These are phyloP conservation scores for Cotoneaster glaucophyllus DNA, from an alignment of 306 rosid genomes.

Conservation along the genomic window DNA sequence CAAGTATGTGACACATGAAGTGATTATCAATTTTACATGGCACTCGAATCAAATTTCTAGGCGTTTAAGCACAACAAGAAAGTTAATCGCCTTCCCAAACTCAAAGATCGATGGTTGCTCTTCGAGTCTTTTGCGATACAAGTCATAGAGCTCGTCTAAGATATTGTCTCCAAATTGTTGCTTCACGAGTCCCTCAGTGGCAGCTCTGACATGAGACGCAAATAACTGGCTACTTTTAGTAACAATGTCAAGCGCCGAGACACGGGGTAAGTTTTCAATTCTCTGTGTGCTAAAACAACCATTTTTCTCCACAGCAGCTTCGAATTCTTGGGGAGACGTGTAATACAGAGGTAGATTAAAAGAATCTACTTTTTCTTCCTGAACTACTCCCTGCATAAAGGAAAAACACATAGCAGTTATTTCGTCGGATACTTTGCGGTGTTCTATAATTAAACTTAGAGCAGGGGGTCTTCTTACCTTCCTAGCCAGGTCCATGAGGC, in stretches of 20 bases:
- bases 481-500: conserved; percentile 26
- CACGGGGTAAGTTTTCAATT: not conserved
- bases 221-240: not conserved
- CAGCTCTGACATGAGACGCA: not conserved
- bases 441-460: not conserved
- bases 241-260: not conserved
- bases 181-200: not conserved
- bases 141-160: conserved; percentile 4
- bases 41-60: not conserved
- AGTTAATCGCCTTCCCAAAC: not conserved
- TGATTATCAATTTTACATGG: too few relatives aligned
- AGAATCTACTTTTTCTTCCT: not conserved
- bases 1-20: not conserved
- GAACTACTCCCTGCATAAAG: conserved; percentile 1
- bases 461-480: conserved; percentile 7
- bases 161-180: not conserved
- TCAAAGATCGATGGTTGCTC: not conserved
- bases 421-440: not conserved
- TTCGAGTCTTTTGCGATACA: not conserved
- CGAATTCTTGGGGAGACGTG: not conserved
- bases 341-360: not conserved
- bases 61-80: not conserved
- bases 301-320: not conserved
- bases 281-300: not conserved
- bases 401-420: not conserved